A percentile compares a stretch with the other conserved stretches of the same genome.
Conservation (phyloP, 2,329 filamentous ascomycete genomes). For the Aspergillus flavus region DNA sequence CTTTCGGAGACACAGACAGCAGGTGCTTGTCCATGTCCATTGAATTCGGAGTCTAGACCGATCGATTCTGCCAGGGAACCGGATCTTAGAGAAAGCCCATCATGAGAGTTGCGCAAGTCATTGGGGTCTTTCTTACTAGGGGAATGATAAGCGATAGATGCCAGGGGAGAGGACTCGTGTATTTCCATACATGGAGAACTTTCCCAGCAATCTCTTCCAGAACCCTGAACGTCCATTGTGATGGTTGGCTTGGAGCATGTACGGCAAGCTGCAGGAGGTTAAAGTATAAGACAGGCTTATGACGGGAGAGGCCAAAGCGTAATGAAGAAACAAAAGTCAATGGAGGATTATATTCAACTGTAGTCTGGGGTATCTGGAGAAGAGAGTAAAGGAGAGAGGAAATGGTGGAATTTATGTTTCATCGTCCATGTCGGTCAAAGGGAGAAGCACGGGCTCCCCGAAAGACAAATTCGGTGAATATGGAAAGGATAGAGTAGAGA, state of each 20-base stretch:
- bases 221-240: conserved; percentile 33
- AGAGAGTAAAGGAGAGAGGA: not conserved
- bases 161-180: conserved; percentile 30
- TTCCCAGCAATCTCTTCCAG: conserved; percentile 35
- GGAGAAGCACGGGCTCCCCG: conserved; percentile 17
- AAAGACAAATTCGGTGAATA: conserved; percentile 12
- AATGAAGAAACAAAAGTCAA: not conserved
- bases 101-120: not conserved
- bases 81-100: conserved; percentile 22
- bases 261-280: conserved; percentile 2
- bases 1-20: conserved; percentile 13
- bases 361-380: not conserved
- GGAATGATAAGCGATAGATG: conserved; percentile 22
- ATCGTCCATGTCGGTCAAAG: conserved; percentile 3
- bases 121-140: conserved; percentile 29
- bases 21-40: conserved; percentile 23
- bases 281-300: not conserved
- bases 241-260: conserved; percentile 30
- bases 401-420: conserved; percentile 3
- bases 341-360: not conserved
- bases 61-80: conserved; percentile 26
- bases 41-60: conserved; percentile 33
- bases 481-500: conserved; percentile 9
- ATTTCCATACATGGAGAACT: conserved; percentile 32
- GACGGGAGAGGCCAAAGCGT: not conserved